Evolutionary conservation across 2,329 filamentous ascomycete species (phyloP), one percentile per base, ranked within the genome.

Genomic region (Sordariomycetes sp.): DNA sequence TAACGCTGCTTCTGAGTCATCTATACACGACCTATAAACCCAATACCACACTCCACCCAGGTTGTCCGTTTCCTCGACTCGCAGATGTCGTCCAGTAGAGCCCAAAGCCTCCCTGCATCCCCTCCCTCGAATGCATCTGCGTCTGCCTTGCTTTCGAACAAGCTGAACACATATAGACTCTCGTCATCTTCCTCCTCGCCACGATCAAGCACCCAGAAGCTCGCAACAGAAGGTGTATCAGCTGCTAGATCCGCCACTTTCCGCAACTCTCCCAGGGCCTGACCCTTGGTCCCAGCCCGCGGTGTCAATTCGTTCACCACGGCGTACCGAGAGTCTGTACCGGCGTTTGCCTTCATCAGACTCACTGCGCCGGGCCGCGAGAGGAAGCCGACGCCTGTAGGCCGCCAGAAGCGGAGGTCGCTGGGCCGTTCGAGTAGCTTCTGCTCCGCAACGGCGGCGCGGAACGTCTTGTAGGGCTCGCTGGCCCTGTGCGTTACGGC

Each of bases 391-490:
- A 61, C 35, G 24, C 54, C 57, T 20, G 54, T 54, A 10, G 61
- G 59, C 10, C 55, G 16, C 60, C 57, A 59, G 56, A 59, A 61
- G 2, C 59, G 54, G 22, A 63, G 59, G 52, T 63, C 61, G 46
- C 61, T 63, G 3, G 61, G 58, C 18, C 58, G 52, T 12, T 55
- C 55, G 3, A 63, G 59, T 7, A 63, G 59, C 12, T 16, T 22
- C 51, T 63, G 59, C 7, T 28, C 34, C 20, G 52, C 40, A 25
- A 58, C 59, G 11, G 61, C 61, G 10, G 14, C 35, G 16, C 61
- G 59, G 59, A 63, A 62, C 16, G 54, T 46, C 50, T 61, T 60
- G 61, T 63, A 63, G 34, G 48, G 60, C 6, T 37, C 48, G 40
- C 60, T 62, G 8, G 58, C 58, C n/a, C 61, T 50, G 32, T 63